These are phyloP conservation scores for Fusarium pseudograminearum DNA, from an alignment of 2,329 filamentous ascomycete genomes.

Conservation along the genomic window DNA sequence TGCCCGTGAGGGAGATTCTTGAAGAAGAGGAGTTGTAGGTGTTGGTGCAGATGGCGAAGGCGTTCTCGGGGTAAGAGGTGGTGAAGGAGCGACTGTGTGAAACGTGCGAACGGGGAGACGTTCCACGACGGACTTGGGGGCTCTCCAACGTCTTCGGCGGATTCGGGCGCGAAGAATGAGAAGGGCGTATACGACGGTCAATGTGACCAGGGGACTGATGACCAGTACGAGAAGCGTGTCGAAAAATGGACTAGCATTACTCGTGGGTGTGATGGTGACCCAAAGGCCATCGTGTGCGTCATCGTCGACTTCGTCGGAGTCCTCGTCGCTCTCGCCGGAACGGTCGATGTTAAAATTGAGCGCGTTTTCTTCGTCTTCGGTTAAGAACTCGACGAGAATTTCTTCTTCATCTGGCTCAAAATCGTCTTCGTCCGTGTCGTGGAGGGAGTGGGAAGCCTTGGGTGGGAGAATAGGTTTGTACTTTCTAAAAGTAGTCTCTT, in stretches of 20 bases:
- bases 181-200: conserved; percentile 92
- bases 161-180: conserved; percentile 90
- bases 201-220: conserved; percentile 89
- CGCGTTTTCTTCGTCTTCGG: conserved; percentile 45
- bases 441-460: conserved; percentile 13
- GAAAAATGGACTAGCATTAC: conserved; percentile 91
- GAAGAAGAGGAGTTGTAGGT: conserved; percentile 83
- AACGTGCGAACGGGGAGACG: conserved; percentile 95
- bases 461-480: conserved; percentile 17
- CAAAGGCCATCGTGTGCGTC: conserved; percentile 78
- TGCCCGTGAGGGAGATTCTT: conserved; percentile 64
- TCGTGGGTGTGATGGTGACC: conserved; percentile 95
- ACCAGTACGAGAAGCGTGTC: conserved; percentile 98
- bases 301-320: conserved; percentile 40
- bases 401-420: conserved; percentile 27
- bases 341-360: conserved; percentile 46
- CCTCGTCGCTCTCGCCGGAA: conserved; percentile 37
- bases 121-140: conserved; percentile 96
- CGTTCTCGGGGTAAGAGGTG: conserved; percentile 65
- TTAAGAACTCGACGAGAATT: conserved; percentile 37
- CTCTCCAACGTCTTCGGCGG: conserved; percentile 89
- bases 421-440: conserved; percentile 8
- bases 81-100: conserved; percentile 79
- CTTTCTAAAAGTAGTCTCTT: conserved; percentile 7
- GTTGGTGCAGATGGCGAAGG: conserved; percentile 75